These are phyloP conservation scores for Smallanthus sonchifolius DNA, from an alignment of 129 eudicot genomes.

Conservation along the genomic window DNA sequence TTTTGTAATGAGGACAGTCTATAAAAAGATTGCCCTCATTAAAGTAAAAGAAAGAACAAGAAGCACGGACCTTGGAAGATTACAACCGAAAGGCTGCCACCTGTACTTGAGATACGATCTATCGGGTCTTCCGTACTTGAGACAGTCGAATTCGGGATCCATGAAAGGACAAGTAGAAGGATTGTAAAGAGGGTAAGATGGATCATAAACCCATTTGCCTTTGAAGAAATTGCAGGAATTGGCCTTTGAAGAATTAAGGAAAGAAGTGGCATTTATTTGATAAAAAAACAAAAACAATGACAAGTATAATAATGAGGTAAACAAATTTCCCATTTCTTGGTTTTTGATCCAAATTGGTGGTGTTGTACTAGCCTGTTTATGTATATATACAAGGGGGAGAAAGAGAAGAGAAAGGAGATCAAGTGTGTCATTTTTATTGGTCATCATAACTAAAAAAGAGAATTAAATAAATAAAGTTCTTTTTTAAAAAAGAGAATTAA, in stretches of 20 bases:
- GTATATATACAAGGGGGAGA: slow-evolving; percentile 20
- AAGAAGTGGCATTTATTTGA: slow-evolving; percentile 35
- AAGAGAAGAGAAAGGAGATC: no score
- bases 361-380: slow-evolving; percentile 22
- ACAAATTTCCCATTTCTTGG: slow-evolving; percentile 42
- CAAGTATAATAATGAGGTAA: slow-evolving; percentile 19
- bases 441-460: no score
- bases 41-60: no score
- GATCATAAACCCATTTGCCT: slow-evolving; percentile 84
- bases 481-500: no score
- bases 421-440: no score
- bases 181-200: slow-evolving; percentile 83
- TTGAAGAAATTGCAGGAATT: slow-evolving; percentile 47
- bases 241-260: slow-evolving; percentile 30
- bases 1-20: no score
- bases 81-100: slow-evolving; percentile 78
- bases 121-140: slow-evolving; percentile 62
- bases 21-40: no score
- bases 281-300: slow-evolving; percentile 27
- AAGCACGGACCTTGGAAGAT: slow-evolving; percentile 40
- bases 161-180: slow-evolving; percentile 65
- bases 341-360: slow-evolving; percentile 26
- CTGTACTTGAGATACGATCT: slow-evolving; percentile 55
- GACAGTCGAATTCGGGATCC: slow-evolving; percentile 62
- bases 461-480: no score